Evolutionary conservation across 371 early-diverging fungal species (phyloP).

Genomic region (Haplosporangium sp.): DNA sequence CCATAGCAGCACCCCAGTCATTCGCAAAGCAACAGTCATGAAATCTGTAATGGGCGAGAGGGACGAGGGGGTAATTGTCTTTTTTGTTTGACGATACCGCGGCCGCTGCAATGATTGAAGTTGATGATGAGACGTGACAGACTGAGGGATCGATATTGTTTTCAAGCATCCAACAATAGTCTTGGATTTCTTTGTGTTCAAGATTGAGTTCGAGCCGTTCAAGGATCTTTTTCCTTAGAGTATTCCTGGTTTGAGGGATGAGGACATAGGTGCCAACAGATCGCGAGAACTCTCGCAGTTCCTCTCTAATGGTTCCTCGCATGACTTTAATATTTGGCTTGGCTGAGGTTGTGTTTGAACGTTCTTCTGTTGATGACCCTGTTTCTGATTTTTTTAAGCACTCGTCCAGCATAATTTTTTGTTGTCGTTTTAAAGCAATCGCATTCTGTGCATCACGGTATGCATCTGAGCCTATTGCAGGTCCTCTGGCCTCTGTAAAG

Average conservation of each 20-base stretch:
- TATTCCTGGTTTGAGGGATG: constrained; percentile 44
- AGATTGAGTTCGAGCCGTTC: constrained; percentile 39
- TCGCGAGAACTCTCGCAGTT: constrained; percentile 33
- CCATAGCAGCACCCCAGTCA: constrained; percentile 53
- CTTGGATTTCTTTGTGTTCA: constrained; percentile 41
- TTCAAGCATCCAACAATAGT: constrained; percentile 38
- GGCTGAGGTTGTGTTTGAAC: background rate
- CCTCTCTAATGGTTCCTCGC: constrained; percentile 31
- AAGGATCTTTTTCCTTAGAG: constrained; percentile 39
- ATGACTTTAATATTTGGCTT: constrained; percentile 14
- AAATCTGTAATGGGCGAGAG: constrained; percentile 51
- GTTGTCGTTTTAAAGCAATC: constrained; percentile 13
- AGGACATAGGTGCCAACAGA: constrained; percentile 48
- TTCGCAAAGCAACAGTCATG: constrained; percentile 54
- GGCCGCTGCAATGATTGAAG: background rate
- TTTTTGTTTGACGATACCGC: background rate
- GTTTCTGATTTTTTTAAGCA: background rate
- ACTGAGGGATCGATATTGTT: constrained; percentile 23
- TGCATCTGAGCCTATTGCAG: constrained; percentile 10
- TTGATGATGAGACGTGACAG: background rate
- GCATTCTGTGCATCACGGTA: constrained; percentile 22
- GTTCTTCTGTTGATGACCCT: background rate
- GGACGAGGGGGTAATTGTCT: constrained; percentile 33
- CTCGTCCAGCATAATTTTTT: background rate
- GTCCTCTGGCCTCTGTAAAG: constrained; percentile 24